Conservation (phyloP, 257 asterid species). For the Vinca minor region DNA sequence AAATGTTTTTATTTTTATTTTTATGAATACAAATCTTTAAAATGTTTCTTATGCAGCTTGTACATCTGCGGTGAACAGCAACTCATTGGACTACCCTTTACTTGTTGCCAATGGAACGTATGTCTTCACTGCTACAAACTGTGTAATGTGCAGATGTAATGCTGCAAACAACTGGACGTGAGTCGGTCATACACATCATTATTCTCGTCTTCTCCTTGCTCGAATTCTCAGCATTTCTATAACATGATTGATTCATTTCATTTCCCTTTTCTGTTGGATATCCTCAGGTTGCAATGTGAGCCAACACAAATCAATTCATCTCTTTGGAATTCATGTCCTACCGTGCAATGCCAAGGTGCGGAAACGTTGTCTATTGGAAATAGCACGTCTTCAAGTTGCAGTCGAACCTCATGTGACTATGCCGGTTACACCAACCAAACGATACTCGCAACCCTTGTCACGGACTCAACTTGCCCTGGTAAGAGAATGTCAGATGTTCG, state of each 20-base stretch:
- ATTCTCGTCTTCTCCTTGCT: not conserved
- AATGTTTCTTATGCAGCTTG: conserved; percentile 53
- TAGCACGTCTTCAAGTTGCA: conserved; percentile 37
- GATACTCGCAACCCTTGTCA: conserved; percentile 28
- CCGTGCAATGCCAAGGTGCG: conserved; percentile 43
- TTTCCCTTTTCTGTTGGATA: not conserved
- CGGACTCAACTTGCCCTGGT: conserved; percentile 51
- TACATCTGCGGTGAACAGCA: conserved; percentile 40
- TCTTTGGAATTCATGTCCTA: conserved; percentile 33
- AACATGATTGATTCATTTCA: conserved; percentile 2
- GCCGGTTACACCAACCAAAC: conserved; percentile 49
- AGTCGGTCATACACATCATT: conserved; percentile 21
- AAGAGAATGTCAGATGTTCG: conserved; percentile 26
- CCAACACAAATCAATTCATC: conserved; percentile 39
- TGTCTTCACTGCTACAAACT: conserved; percentile 54
- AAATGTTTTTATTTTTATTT: too few relatives aligned
- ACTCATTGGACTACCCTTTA: conserved; percentile 57
- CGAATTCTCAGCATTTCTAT: not conserved
- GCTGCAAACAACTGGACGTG: conserved; percentile 58
- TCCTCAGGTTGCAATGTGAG: conserved; percentile 59
- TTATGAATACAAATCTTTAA: not conserved
- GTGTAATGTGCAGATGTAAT: conserved; percentile 64
- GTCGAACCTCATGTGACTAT: conserved; percentile 49
- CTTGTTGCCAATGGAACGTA: conserved; percentile 60
- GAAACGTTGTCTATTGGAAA: conserved; percentile 41